Conservation (phyloP, 78 protist genomes). For the slime mould (Dictyostelium discoideum) region DNA sequence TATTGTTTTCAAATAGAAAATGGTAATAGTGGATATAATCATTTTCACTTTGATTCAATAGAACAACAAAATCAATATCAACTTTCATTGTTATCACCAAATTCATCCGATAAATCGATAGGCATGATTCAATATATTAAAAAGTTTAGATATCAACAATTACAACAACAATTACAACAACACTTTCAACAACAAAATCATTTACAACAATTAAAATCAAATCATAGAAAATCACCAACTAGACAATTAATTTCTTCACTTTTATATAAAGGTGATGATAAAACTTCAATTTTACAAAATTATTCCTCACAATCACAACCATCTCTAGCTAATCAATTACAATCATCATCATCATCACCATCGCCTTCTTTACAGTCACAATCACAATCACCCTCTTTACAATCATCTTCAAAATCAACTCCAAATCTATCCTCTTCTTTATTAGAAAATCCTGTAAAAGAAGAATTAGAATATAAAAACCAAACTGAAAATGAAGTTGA, state of each 20-base stretch:
- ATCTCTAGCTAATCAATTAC: neutral
- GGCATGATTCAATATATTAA: constrained; percentile 11
- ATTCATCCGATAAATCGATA: neutral
- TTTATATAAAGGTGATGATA: neutral
- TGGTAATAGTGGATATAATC: neutral
- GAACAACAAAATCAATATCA: constrained; percentile 16
- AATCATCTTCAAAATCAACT: neutral
- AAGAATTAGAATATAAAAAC: neutral
- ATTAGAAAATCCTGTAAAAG: neutral
- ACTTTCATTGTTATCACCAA: neutral
- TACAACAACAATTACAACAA: neutral
- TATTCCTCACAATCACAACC: neutral
- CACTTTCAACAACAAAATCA: neutral
- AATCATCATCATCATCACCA: neutral
- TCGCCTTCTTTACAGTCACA: neutral
- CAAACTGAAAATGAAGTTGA: neutral
- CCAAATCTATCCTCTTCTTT: neutral
- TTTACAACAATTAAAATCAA: neutral
- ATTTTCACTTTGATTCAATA: neutral
- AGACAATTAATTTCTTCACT: neutral
- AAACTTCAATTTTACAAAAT: neutral
- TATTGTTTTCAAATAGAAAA: neutral
- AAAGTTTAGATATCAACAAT: neutral
- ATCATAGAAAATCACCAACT: neutral
- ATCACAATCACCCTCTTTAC: neutral